phyloP scores from a whole-genome alignment of 768 basidiomycete species.

The Coprinellus micaceus region DNA sequence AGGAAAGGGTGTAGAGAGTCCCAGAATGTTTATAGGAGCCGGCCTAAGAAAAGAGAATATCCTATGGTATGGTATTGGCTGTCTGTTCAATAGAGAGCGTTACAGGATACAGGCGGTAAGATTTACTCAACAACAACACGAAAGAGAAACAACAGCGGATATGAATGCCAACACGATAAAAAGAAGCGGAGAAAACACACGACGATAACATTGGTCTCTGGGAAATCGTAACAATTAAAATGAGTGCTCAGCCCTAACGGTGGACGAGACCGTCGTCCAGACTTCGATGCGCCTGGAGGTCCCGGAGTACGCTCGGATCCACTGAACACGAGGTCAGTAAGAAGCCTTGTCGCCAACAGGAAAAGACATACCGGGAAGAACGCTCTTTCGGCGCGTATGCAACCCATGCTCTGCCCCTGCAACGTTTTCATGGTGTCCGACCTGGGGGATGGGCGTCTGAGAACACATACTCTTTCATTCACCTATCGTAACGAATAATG shows the following conservation, averaged over 20 bases:
- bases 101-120: slow-evolving; percentile 9
- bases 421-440: slow-evolving; percentile 44
- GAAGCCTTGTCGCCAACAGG: slow-evolving; percentile 14
- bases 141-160: slow-evolving; percentile 12
- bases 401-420: slow-evolving; percentile 43
- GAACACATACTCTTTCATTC: background rate
- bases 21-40: background rate
- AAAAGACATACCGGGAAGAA: slow-evolving; percentile 70
- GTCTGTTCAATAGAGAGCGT: slow-evolving; percentile 2
- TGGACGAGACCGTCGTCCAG: slow-evolving; percentile 51
- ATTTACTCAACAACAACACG: slow-evolving; percentile 10
- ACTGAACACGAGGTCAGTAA: slow-evolving; percentile 41
- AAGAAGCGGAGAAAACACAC: no score
- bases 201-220: no score
- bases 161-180: no score
- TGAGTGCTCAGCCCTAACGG: no score
- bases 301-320: slow-evolving; percentile 84
- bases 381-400: slow-evolving; percentile 92
- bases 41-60: background rate
- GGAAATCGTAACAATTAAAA: no score
- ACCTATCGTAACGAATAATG: background rate
- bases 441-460: slow-evolving; percentile 66
- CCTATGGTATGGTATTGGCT: slow-evolving; percentile 3
- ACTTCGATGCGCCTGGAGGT: slow-evolving; percentile 84
- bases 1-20: no score